These are phyloP conservation scores for Pseudogymnoascus sp. DNA, from an alignment of 2,329 filamentous ascomycete genomes.

Conservation along the genomic window DNA sequence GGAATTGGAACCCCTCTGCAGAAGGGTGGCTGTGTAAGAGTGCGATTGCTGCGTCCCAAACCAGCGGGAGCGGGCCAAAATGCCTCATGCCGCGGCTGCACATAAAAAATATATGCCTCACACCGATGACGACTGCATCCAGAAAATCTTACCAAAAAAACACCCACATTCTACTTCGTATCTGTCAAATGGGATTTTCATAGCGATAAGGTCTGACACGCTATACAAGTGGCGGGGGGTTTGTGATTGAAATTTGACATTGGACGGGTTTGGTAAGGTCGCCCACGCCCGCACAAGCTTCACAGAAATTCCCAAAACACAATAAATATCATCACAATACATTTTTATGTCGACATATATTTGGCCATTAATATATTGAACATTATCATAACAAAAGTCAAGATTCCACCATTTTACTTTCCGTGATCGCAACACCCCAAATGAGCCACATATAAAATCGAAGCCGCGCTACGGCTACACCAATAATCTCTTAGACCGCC, in stretches of 20 bases:
- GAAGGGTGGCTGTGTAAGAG: neutral
- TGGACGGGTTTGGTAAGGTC: neutral
- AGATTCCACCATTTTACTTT: neutral
- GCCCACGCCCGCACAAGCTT: neutral
- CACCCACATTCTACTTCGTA: neutral
- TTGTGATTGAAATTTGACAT: neutral
- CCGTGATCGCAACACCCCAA: neutral
- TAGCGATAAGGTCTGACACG: neutral
- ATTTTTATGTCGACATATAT: neutral
- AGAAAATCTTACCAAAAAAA: neutral
- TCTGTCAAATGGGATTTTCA: neutral
- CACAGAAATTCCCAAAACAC: neutral
- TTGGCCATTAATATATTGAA: neutral
- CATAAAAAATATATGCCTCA: conserved; percentile 9
- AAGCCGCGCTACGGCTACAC: neutral
- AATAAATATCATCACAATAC: neutral
- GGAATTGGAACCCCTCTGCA: neutral
- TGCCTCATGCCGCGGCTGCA: neutral
- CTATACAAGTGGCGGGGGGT: neutral
- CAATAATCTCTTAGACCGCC: neutral
- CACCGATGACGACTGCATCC: conserved; percentile 8
- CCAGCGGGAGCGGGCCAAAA: neutral
- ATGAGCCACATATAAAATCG: neutral
- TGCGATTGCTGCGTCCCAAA: neutral
- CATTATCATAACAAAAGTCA: neutral